phyloP scores from a whole-genome alignment of 371 early-diverging fungal species.

The Mortierella sp. region DNA sequence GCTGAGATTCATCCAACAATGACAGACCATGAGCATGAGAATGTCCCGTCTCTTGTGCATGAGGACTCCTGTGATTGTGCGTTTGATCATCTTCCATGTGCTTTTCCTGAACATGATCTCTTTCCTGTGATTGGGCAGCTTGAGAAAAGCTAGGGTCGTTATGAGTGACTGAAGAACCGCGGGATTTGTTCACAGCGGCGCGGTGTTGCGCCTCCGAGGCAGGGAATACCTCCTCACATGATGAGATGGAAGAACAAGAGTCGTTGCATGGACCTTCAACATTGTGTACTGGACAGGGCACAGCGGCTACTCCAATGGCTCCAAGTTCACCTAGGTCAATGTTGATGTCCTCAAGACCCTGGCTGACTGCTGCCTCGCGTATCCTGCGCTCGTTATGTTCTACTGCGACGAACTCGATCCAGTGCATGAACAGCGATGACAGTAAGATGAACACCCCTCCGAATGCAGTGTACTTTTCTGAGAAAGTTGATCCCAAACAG shows the following conservation, averaged over 20 bases:
- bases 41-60: conserved; percentile 30
- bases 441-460: conserved; percentile 62
- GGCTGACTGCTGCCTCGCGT: conserved; percentile 30
- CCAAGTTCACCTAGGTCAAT: conserved; percentile 24
- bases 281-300: conserved; percentile 29
- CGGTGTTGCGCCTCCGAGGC: conserved; percentile 16
- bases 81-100: not conserved
- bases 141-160: conserved; percentile 5
- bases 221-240: conserved; percentile 19
- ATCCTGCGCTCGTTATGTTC: conserved; percentile 40
- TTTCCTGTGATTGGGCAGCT: conserved; percentile 1
- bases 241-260: conserved; percentile 29
- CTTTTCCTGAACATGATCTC: conserved; percentile 8
- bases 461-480: conserved; percentile 58
- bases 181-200: conserved; percentile 20
- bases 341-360: conserved; percentile 16
- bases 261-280: conserved; percentile 19
- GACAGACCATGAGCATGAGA: conserved; percentile 35
- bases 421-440: conserved; percentile 57
- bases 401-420: conserved; percentile 49
- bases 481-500: conserved; percentile 52
- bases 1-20: conserved; percentile 33
- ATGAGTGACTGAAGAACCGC: conserved; percentile 12
- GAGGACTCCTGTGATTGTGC: conserved; percentile 8
- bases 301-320: conserved; percentile 24